Base-by-base conservation (phyloP, 164 flowering plant genomes). In the Chimonanthus salicifolius region DNA sequence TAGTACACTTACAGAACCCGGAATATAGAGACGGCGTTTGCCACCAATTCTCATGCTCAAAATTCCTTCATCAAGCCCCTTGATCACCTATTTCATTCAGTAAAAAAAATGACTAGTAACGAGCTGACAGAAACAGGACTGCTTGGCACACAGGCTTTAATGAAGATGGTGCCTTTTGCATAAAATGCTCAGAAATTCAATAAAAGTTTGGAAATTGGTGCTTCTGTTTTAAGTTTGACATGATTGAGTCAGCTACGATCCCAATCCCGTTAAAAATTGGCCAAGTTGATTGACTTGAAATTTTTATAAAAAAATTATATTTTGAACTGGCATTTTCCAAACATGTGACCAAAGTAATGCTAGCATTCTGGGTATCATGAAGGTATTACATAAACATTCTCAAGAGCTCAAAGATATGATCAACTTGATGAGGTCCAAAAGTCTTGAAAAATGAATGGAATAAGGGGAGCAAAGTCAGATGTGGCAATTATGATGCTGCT, bases 61-160 rank as follows among this genome's bases (percentile, higher is more conserved):
- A 51, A 92, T 84, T 20, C 99, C 99, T 83, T 95, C 98, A 83
- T 95, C 99, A 72, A 95, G 95, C 77, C 99, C 99, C 81, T 90
- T 92, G 81, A 94, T 84, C 67, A 94, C 98, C 98, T 92, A 80
- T 70, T 75, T 74, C 75, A 79, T 77, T 54, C 76, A 73, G 64
- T 67, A 16, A 71, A 20, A 73, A 65, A 78, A 6, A 68, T 44
- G 21, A 58, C 70, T 75, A 43, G 18, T 16, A 46, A 71, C 7
- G 60, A 76, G 68, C 64, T 16, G 20, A 8, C 46, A 13, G 11
- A 69, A 50, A 11, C 4, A 0, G 16, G 16, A 54, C 5, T 54
- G 60, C 60, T 11, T 11, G 11, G 1, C 16, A 54, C 60, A 54
- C 16, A 11, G 4, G 16, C 10, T 13, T 54, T 11, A 1, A 54